Percentiles rank a stretch among this genome's conserved stretches.
phyloP scores from a whole-genome alignment of 2,329 filamentous ascomycete genomes.

The Ophiostoma ips region DNA sequence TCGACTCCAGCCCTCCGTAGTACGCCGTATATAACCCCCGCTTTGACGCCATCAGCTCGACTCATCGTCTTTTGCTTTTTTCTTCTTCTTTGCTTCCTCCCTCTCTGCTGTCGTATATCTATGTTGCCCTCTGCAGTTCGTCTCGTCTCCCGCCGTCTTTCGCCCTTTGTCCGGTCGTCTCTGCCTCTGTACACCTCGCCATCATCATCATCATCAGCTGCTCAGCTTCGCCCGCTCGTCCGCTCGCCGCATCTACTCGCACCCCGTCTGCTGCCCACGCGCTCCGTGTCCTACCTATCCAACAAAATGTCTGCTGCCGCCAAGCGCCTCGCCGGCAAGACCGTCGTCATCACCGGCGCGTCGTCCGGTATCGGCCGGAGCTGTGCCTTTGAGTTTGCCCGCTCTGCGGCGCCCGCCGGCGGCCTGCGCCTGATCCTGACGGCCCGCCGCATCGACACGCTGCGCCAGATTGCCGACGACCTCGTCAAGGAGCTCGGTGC shows the following conservation, averaged over 20 bases:
- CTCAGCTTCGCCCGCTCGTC: background rate
- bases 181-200: background rate
- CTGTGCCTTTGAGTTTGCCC: constrained; percentile 83
- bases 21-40: background rate
- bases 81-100: background rate
- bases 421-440: constrained; percentile 75
- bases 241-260: background rate
- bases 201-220: background rate
- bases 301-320: constrained; percentile 24
- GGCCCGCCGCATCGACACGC: constrained; percentile 66
- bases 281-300: background rate
- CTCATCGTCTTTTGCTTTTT: background rate
- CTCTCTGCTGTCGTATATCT: background rate
- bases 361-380: constrained; percentile 80
- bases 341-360: constrained; percentile 79
- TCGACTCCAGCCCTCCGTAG: background rate
- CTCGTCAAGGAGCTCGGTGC: constrained; percentile 69
- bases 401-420: constrained; percentile 51
- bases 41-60: too few species aligned
- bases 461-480: constrained; percentile 62
- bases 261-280: background rate
- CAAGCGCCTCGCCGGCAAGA: constrained; percentile 86
- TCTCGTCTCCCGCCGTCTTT: background rate
- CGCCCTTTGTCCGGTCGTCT: background rate
- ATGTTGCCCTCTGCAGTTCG: constrained; percentile 9